A percentile compares a stretch with the other conserved stretches of the same genome.
These are phyloP conservation scores for Russula emetica DNA, from an alignment of 768 basidiomycete species.

Conservation along the genomic window DNA sequence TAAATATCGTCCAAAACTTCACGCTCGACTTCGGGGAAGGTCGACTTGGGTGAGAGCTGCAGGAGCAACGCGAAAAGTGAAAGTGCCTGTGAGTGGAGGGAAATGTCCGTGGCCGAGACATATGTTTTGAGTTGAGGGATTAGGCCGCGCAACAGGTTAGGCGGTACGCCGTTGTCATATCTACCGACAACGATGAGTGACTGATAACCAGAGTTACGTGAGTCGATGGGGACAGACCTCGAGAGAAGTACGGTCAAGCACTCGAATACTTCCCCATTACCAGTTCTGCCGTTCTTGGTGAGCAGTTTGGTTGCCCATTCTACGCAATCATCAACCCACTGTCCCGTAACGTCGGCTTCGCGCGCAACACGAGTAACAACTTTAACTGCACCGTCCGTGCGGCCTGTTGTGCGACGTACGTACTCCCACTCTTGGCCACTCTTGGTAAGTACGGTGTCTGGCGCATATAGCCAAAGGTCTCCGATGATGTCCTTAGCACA, in stretches of 20 bases:
- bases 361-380: constrained; percentile 82
- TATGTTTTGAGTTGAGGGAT: constrained; percentile 73
- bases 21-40: constrained; percentile 76
- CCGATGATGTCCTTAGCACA: constrained; percentile 81
- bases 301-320: constrained; percentile 72
- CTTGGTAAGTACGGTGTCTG: constrained; percentile 61
- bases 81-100: constrained; percentile 69
- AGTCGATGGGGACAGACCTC: constrained; percentile 42
- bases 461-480: constrained; percentile 83
- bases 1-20: constrained; percentile 64
- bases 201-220: constrained; percentile 36
- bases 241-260: constrained; percentile 69
- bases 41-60: constrained; percentile 56
- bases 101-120: constrained; percentile 70
- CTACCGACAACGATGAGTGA: constrained; percentile 39
- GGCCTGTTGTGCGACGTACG: constrained; percentile 65
- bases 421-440: constrained; percentile 76
- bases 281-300: constrained; percentile 71
- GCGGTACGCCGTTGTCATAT: constrained; percentile 48
- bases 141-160: constrained; percentile 55
- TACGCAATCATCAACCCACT: constrained; percentile 78
- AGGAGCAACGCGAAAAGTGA: constrained; percentile 63
- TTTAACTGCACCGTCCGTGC: constrained; percentile 70
- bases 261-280: constrained; percentile 75
- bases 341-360: constrained; percentile 62